phyloP scores from a whole-genome alignment of 169 alveolate genomes.

The Babesia gibsoni region DNA sequence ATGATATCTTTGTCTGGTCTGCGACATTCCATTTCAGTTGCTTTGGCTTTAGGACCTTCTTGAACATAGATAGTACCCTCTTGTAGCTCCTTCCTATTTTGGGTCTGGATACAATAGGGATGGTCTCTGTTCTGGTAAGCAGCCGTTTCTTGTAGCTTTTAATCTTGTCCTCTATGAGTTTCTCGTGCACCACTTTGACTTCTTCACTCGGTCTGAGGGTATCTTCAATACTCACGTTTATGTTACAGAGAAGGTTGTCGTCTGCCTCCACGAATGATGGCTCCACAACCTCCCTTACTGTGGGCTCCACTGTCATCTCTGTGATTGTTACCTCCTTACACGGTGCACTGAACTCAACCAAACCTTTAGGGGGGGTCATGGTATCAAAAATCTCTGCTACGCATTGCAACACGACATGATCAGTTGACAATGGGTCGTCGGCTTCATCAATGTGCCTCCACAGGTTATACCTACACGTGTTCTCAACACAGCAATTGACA shows the following conservation, averaged over 20 bases:
- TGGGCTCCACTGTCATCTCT: background rate
- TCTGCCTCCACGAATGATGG: slow-evolving; percentile 9
- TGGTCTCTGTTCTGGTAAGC: background rate
- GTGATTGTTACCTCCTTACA: background rate
- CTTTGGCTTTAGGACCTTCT: background rate
- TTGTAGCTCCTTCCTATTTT: slow-evolving; percentile 57
- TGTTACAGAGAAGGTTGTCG: slow-evolving; percentile 1
- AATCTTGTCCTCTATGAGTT: slow-evolving; percentile 35
- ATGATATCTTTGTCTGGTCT: slow-evolving; percentile 10
- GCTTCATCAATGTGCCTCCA: background rate
- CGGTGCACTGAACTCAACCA: background rate
- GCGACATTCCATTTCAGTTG: slow-evolving; percentile 1
- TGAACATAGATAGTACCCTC: slow-evolving; percentile 40
- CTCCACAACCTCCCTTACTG: background rate
- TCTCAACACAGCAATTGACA: too few relatives aligned
- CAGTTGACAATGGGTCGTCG: background rate
- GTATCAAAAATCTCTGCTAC: slow-evolving; percentile 2
- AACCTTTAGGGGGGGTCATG: slow-evolving; percentile 2
- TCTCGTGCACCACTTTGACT: background rate
- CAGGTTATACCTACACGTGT: background rate
- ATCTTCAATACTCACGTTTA: slow-evolving; percentile 9
- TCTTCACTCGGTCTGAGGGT: slow-evolving; percentile 12
- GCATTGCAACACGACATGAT: slow-evolving; percentile 5
- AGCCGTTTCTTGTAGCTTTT: slow-evolving; percentile 28
- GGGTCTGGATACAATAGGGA: slow-evolving; percentile 3